Conservation (phyloP, 1,139 yeast genomes). For the Taphrina deformans region DNA sequence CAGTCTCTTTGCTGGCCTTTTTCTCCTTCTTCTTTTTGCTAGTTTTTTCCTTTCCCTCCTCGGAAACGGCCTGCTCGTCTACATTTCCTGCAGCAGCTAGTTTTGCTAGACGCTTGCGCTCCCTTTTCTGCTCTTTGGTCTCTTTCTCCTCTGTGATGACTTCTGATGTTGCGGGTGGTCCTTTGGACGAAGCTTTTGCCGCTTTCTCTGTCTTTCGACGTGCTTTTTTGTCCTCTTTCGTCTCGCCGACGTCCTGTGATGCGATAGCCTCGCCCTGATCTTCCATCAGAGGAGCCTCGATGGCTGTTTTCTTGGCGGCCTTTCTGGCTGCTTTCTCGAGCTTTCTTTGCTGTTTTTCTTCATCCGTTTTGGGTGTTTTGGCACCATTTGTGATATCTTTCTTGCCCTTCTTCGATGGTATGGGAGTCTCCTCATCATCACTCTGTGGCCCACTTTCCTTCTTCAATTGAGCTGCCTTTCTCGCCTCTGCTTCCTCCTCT, state of each 20-base stretch:
- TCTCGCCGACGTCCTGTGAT: neutral
- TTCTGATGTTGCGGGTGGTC: neutral
- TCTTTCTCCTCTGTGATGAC: conserved; percentile 4
- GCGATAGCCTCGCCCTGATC: neutral
- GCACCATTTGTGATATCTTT: conserved; percentile 4
- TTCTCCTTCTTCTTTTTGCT: conserved; percentile 7
- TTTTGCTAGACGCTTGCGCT: conserved; percentile 12
- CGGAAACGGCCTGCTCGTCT: neutral
- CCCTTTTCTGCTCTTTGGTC: conserved; percentile 13
- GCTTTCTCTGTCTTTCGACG: conserved; percentile 21
- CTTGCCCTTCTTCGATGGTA: conserved; percentile 6
- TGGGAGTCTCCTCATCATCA: conserved; percentile 15
- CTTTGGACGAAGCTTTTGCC: conserved; percentile 4
- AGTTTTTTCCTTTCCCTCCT: neutral
- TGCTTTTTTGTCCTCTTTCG: conserved; percentile 21
- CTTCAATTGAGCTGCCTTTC: neutral
- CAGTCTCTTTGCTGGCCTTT: neutral
- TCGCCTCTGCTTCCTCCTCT: neutral
- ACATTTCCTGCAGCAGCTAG: neutral
- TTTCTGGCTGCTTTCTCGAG: conserved; percentile 30
- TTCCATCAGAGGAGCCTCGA: neutral
- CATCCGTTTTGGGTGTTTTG: neutral
- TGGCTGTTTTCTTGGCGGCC: conserved; percentile 12
- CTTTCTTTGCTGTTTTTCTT: conserved; percentile 1
- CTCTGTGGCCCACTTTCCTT: neutral